phyloP scores from a whole-genome alignment of 2,329 filamentous ascomycete genomes.

The Penicillium verrucosum region DNA sequence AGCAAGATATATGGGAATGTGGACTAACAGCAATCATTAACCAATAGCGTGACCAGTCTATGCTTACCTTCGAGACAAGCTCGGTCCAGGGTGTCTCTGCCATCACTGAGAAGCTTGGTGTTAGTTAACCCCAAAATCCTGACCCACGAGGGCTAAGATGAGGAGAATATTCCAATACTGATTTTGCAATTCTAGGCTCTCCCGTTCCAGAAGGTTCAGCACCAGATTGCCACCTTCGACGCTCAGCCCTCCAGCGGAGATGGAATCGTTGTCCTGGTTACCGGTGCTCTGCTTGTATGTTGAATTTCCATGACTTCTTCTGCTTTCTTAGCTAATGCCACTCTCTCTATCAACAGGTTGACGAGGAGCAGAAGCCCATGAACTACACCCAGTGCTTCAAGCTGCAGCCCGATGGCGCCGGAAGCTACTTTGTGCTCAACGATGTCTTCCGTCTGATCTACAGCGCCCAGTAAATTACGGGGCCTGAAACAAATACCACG shows the following conservation, averaged over 20 bases:
- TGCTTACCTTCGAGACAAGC: conserved; percentile 85
- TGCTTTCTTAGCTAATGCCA: neutral
- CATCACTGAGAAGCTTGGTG: conserved; percentile 79
- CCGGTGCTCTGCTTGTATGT: conserved; percentile 76
- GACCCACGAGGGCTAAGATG: too few relatives aligned
- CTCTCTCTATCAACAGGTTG: conserved; percentile 58
- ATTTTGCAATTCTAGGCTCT: conserved; percentile 54
- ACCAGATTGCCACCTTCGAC: conserved; percentile 74
- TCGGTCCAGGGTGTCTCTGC: conserved; percentile 60
- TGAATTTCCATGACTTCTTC: neutral
- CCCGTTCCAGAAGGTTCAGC: conserved; percentile 77
- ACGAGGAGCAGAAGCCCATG: conserved; percentile 82
- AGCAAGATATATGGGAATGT: neutral
- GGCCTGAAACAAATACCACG: conserved; percentile 13
- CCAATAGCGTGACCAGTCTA: conserved; percentile 71
- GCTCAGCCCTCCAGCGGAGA: conserved; percentile 72
- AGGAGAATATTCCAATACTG: neutral
- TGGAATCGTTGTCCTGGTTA: conserved; percentile 82
- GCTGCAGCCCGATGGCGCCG: conserved; percentile 64
- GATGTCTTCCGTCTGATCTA: conserved; percentile 92
- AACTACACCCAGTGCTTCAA: conserved; percentile 90
- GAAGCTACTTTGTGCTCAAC: conserved; percentile 84
- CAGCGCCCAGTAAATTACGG: conserved; percentile 22
- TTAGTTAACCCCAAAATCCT: conserved; percentile 46
- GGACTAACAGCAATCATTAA: conserved; percentile 11